Evolutionary conservation across 257 asterid genomes (phyloP).

Genomic region (Marsdenia floribunda): DNA sequence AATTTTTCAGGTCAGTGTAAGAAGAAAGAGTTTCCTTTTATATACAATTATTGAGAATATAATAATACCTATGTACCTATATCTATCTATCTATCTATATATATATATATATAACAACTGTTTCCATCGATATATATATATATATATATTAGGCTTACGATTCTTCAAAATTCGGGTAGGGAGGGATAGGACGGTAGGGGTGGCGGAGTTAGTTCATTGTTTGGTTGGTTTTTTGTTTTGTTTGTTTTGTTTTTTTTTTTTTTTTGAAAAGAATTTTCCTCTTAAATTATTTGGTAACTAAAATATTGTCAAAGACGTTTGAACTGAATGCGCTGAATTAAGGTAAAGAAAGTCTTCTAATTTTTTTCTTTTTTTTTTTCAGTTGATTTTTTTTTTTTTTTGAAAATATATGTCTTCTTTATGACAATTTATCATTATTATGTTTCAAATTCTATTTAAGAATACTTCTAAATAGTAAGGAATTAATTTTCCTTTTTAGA

Average conservation of each 20-base stretch:
- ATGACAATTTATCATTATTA: too few relatives aligned
- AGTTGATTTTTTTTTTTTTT: too few relatives aligned
- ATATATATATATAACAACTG: slow-evolving; percentile 11
- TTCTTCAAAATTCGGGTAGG: background rate
- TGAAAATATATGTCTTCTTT: too few relatives aligned
- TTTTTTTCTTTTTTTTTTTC: too few relatives aligned
- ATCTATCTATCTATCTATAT: slow-evolving; percentile 6
- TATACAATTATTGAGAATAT: too few relatives aligned
- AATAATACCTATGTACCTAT: background rate
- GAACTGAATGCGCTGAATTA: background rate
- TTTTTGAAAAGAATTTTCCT: background rate
- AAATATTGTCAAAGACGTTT: background rate
- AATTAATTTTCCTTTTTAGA: too few relatives aligned
- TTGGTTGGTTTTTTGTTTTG: background rate
- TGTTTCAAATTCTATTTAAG: too few relatives aligned
- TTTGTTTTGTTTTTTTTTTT: too few relatives aligned
- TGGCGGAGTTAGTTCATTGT: background rate
- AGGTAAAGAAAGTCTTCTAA: slow-evolving; percentile 5
- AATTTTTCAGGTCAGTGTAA: background rate
- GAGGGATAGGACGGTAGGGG: background rate
- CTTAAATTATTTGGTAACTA: background rate
- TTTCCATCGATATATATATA: too few relatives aligned
- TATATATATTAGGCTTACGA: background rate
- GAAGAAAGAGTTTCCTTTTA: background rate
- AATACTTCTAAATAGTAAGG: too few relatives aligned